Evolutionary conservation across 371 early-diverging fungal species (phyloP), one percentile per base, ranked within the genome.

Genomic region (Mycotypha africana): DNA sequence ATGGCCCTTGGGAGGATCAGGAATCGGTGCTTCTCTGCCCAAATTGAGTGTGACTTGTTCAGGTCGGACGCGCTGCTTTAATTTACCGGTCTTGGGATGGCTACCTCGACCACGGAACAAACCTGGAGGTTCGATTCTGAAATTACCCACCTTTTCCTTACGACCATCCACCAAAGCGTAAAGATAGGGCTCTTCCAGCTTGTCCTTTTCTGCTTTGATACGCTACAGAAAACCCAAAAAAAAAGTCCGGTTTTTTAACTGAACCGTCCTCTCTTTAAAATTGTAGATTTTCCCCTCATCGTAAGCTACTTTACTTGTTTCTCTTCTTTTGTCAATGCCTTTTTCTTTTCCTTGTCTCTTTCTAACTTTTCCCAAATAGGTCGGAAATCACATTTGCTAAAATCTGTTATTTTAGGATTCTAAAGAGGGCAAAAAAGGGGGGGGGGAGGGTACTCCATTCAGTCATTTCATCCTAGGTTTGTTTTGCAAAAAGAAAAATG

Each of bases 101-200:
- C 84, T 86, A 31, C 98, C 98, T 47, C 98, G 86, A 16, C 98
- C 98, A 57, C 97, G 86, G 78, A 97, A 98, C 36, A 98, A 68
- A 17, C 86, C 88, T 23, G 98, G 98, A 23, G 98, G 98, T 76
- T 97, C 98, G 58, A 97, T 90, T 31, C 93, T 61, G 60, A 88
- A 98, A 74, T 96, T 96, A 32, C 98, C 98, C 21, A 97, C 90
- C 65, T 96, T 95, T 62, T 98, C 97, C 54, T 88, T 91, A 30
- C 94, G 83, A 1, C 94, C 94, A 60, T 98, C 92, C 2, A 97
- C 62, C 15, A 65, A 33, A 39, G 91, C 90, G 58, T 65, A 77
- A 5, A 87, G 80, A 54, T 80, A 98, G 12, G 74, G 69, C 15
- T 86, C 88, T 30, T 95, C 96, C 8, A 88, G 32, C 26, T 56